Evolutionary conservation across 1,284 basidiomycete genomes (phyloP), one percentile per base, ranked within the genome.

Genomic region (Fomitiporia mediterranea): DNA sequence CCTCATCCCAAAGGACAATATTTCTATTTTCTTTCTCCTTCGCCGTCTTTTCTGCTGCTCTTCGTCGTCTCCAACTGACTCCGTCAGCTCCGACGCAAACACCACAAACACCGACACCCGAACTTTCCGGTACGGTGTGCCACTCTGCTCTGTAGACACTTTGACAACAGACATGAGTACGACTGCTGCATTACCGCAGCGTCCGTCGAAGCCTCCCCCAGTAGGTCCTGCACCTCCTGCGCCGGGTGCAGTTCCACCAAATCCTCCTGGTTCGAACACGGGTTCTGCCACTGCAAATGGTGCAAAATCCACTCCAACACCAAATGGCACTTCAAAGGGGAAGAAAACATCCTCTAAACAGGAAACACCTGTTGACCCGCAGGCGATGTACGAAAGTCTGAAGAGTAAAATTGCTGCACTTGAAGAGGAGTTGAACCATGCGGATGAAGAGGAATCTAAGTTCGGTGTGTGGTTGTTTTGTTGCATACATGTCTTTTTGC

Each of bases 391-490:
- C 67, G 89, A 91, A 70, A 88, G 83, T 58, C 74, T 91, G 64
- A 89, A 86, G 79, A 91, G 77, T 69, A 77, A 88, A 69, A 91
- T 91, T 70, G 88, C 89, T 4, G 89, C 86, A 44, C 71, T 91
- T 62, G 89, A 91, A 66, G 89, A 91, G 69, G 89, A 90, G 66
- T 85, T 89, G 64, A 85, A 86, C 6, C 74, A 89, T 40, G 87
- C 89, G 65, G 89, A 90, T 66, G 89, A 91, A 69, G 89, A 91
- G 69, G 89, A 91, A 67, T 74, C 78, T 60, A 75, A 76, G 66
- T 88, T 83, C 63, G 80, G 89, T 90, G 42, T 30, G 60, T 17
- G 19, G 23, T 47, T 28, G 13, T 5, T 50, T 23, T 49, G 19
- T 34, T 34, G 7, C 7, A 35, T 40, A 25, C 25, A 37, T 48